Percentiles rank a stretch among this genome's conserved stretches.
phyloP scores from a whole-genome alignment of 1,139 yeast genomes.

The Saccharomyces hybrid region DNA sequence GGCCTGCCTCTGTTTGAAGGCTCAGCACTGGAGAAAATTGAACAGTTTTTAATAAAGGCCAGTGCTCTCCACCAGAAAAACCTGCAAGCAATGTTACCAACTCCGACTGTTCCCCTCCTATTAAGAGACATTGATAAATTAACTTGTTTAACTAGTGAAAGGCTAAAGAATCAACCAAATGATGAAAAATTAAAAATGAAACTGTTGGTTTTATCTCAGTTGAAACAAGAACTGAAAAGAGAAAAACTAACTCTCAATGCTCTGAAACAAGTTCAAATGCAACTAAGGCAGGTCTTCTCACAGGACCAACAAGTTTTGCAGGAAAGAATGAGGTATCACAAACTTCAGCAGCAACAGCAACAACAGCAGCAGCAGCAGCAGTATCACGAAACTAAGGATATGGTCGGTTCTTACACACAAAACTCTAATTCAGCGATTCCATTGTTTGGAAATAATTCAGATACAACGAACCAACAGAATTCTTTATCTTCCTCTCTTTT shows the following conservation, averaged over 20 bases:
- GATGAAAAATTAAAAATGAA: conserved; percentile 35
- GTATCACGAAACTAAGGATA: not conserved
- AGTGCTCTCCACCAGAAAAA: conserved; percentile 36
- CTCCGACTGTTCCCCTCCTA: conserved; percentile 27
- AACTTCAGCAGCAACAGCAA: conserved; percentile 14
- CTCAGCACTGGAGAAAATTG: conserved; percentile 65
- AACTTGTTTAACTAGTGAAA: conserved; percentile 34
- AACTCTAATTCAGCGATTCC: conserved; percentile 15
- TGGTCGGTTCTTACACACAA: conserved; percentile 2
- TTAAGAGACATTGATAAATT: conserved; percentile 36
- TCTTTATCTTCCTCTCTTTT: conserved; percentile 19
- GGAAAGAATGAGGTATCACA: conserved; percentile 22
- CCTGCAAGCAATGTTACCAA: conserved; percentile 24
- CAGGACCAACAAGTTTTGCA: conserved; percentile 29
- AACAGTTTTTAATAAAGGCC: conserved; percentile 58
- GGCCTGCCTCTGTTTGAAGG: conserved; percentile 57
- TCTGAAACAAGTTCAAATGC: conserved; percentile 36
- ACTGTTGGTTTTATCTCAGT: conserved; percentile 30
- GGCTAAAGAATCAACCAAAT: conserved; percentile 32
- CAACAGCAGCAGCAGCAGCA: conserved; percentile 16
- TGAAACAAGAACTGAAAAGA: conserved; percentile 30
- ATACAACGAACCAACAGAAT: not conserved
- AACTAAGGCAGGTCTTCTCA: conserved; percentile 33
- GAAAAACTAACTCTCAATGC: conserved; percentile 34
- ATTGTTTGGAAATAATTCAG: conserved; percentile 15